These are phyloP conservation scores for Mortierella antarctica DNA, from an alignment of 192 early-diverging fungal species.

Conservation along the genomic window DNA sequence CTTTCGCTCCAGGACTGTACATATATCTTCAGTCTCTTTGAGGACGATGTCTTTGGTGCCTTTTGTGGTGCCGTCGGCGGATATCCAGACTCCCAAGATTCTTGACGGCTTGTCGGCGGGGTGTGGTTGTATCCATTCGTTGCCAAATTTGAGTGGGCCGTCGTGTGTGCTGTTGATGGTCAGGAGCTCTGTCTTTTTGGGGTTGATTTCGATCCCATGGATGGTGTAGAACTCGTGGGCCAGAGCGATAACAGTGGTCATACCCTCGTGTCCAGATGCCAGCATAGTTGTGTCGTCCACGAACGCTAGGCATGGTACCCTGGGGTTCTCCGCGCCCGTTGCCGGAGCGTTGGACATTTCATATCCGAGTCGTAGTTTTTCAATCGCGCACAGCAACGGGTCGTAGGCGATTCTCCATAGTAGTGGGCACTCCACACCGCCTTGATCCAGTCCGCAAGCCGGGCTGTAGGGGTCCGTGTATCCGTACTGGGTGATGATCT, in stretches of 20 bases:
- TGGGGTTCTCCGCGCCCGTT: background rate
- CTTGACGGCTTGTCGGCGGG: background rate
- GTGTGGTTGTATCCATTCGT: too few species aligned
- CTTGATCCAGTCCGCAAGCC: slow-evolving; percentile 32
- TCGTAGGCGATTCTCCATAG: slow-evolving; percentile 32
- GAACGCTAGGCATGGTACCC: slow-evolving; percentile 3
- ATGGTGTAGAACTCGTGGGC: slow-evolving; percentile 9
- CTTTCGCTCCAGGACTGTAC: slow-evolving; percentile 12
- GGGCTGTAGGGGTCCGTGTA: slow-evolving; percentile 17
- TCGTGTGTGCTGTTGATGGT: slow-evolving; percentile 8
- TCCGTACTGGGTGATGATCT: slow-evolving; percentile 25
- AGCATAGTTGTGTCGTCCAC: slow-evolving; percentile 22
- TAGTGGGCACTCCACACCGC: slow-evolving; percentile 29
- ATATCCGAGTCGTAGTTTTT: background rate
- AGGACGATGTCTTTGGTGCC: background rate
- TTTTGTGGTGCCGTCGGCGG: background rate
- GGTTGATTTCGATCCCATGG: slow-evolving; percentile 18
- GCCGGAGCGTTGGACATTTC: background rate
- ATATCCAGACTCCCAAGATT: slow-evolving; percentile 25
- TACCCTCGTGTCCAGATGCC: background rate
- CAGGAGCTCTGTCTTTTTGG: slow-evolving; percentile 16
- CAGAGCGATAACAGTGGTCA: slow-evolving; percentile 2
- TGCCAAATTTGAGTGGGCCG: background rate
- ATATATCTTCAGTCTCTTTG: slow-evolving; percentile 3
- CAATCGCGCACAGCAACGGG: slow-evolving; percentile 15